Conservation (phyloP, 179 eudicot genomes). For the Gypsophila paniculata region DNA sequence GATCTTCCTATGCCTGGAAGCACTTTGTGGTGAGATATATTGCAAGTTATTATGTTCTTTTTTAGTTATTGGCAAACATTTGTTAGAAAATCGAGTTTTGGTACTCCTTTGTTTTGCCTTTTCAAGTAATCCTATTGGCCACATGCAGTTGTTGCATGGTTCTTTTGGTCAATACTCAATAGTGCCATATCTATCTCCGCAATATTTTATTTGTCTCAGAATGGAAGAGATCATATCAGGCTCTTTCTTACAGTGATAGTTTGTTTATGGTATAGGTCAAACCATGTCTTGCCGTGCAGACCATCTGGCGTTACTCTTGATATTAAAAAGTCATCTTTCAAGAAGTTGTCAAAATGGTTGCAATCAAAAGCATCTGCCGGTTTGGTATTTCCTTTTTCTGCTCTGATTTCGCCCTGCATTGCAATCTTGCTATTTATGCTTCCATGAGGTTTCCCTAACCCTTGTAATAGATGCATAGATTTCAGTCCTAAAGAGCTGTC, state of each 20-base stretch:
- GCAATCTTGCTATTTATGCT: background rate
- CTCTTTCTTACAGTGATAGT: constrained; percentile 14
- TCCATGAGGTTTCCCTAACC: background rate
- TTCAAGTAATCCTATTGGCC: constrained; percentile 1
- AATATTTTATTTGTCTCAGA: background rate
- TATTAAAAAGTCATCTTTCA: constrained; percentile 83
- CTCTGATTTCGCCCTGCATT: background rate
- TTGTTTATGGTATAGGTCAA: constrained; percentile 55
- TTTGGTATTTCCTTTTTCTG: constrained; percentile 43
- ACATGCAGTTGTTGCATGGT: background rate
- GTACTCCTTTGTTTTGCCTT: constrained; percentile 12
- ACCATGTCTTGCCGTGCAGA: constrained; percentile 84
- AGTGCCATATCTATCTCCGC: background rate
- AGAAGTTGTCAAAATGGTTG: constrained; percentile 92
- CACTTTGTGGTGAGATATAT: constrained; percentile 63
- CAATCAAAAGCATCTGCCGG: constrained; percentile 71
- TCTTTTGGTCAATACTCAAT: background rate
- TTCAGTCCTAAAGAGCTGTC: background rate
- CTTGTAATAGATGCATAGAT: background rate
- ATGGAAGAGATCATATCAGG: constrained; percentile 1
- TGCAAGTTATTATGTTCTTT: constrained; percentile 16
- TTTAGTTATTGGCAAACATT: background rate
- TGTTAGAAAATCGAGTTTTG: background rate
- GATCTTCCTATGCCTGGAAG: constrained; percentile 97
- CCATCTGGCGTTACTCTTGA: constrained; percentile 78